phyloP scores from a whole-genome alignment of 805 yeast species.

The Metschnikowia lunata region DNA sequence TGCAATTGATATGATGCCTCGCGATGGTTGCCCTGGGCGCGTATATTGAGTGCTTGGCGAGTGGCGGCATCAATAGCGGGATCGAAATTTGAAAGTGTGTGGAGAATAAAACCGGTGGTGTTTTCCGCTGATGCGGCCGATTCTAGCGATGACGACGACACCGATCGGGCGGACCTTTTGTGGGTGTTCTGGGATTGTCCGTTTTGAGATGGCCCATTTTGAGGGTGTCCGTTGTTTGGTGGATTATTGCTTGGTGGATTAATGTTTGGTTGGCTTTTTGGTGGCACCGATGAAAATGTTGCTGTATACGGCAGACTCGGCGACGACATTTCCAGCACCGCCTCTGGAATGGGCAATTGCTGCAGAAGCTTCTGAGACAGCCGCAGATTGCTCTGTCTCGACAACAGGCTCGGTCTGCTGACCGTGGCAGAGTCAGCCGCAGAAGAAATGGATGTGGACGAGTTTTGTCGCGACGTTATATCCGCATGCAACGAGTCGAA shows the following conservation, averaged over 20 bases:
- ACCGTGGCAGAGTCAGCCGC: background rate
- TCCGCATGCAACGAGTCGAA: conserved; percentile 15
- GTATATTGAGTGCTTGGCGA: conserved; percentile 43
- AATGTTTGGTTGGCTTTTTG: background rate
- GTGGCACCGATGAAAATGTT: background rate
- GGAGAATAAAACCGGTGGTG: conserved; percentile 2
- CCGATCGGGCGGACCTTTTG: background rate
- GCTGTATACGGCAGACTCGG: background rate
- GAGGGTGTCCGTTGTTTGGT: background rate
- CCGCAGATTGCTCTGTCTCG: conserved; percentile 3
- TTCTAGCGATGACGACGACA: conserved; percentile 8
- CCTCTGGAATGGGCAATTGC: conserved; percentile 4
- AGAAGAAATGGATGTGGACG: conserved; percentile 10
- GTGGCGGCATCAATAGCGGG: conserved; percentile 33
- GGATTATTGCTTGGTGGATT: background rate
- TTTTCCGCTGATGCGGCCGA: conserved; percentile 7
- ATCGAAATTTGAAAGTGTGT: conserved; percentile 14
- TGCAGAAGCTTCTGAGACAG: conserved; percentile 2
- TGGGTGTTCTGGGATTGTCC: background rate
- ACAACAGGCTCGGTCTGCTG: background rate
- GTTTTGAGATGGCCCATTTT: background rate
- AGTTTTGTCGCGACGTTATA: conserved; percentile 9
- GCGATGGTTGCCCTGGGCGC: conserved; percentile 55
- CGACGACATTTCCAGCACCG: conserved; percentile 3
- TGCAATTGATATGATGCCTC: conserved; percentile 69